These are phyloP conservation scores for Diaporthe citrichinensis DNA, from an alignment of 2,329 filamentous ascomycete species.

Conservation along the genomic window DNA sequence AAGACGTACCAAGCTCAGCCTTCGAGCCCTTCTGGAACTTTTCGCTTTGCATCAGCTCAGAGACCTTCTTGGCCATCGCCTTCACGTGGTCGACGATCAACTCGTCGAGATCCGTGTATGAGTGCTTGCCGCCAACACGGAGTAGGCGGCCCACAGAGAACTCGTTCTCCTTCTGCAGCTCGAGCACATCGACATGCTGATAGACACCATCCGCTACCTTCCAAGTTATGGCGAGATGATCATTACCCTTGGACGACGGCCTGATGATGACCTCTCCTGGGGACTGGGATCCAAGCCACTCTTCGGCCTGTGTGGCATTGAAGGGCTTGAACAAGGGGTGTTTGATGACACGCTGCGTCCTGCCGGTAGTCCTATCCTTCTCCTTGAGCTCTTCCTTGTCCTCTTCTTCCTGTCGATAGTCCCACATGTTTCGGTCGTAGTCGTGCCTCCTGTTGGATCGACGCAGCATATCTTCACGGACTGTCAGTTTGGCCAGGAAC, in stretches of 20 bases:
- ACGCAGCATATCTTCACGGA: constrained; percentile 85
- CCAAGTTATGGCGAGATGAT: constrained; percentile 97
- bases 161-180: constrained; percentile 96
- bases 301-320: constrained; percentile 92
- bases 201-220: constrained; percentile 97
- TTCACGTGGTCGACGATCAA: constrained; percentile 97
- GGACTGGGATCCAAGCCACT: constrained; percentile 89
- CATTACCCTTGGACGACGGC: constrained; percentile 93
- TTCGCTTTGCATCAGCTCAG: constrained; percentile 94
- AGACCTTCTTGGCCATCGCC: constrained; percentile 97
- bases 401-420: constrained; percentile 82
- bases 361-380: constrained; percentile 87
- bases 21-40: constrained; percentile 90
- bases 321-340: constrained; percentile 96
- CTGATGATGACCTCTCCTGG: constrained; percentile 94
- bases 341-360: constrained; percentile 95
- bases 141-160: constrained; percentile 92
- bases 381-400: constrained; percentile 88
- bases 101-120: constrained; percentile 96
- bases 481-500: constrained; percentile 85
- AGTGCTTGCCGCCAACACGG: constrained; percentile 89
- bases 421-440: constrained; percentile 86
- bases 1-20: constrained; percentile 83
- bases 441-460: constrained; percentile 80
- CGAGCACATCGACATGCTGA: constrained; percentile 96